A percentile compares a stretch with the other conserved stretches of the same genome.
Conservation (phyloP, 306 rosid genomes). For the Luffa aegyptiaca region DNA sequence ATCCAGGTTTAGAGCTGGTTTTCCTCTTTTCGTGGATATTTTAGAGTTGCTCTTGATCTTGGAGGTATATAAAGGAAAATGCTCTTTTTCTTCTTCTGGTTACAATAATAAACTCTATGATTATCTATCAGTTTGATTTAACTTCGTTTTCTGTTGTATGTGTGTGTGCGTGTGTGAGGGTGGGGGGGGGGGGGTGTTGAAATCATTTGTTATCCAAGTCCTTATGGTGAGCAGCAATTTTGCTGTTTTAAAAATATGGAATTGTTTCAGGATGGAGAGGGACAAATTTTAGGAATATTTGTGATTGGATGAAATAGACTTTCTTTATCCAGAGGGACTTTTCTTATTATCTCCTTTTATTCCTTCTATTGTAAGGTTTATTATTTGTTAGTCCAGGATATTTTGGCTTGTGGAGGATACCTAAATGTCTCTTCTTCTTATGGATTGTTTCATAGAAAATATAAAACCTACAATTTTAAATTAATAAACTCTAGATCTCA, state of each 20-base stretch:
- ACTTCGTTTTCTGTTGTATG: not conserved
- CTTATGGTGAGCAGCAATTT: not conserved
- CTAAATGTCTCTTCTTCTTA: not conserved
- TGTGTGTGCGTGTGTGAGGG: not conserved
- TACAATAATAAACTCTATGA: not conserved
- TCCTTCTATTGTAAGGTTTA: not conserved
- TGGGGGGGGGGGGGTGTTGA: not conserved
- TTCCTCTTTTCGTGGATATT: not conserved
- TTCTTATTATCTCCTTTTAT: not conserved
- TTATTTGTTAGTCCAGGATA: not conserved
- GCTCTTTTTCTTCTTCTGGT: not conserved
- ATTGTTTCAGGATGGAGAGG: not conserved
- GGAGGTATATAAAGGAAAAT: not conserved
- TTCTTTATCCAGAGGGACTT: not conserved
- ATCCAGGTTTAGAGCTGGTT: not conserved
- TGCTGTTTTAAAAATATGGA: not conserved
- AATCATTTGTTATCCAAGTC: not conserved
- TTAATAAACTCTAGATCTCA: slow-evolving; percentile 20
- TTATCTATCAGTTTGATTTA: not conserved
- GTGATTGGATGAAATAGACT: not conserved
- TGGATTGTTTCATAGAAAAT: not conserved
- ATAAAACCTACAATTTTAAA: not conserved
- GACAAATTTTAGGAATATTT: not conserved
- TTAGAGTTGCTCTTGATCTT: not conserved
- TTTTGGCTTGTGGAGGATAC: not conserved